Evolutionary conservation across 2,329 filamentous ascomycete genomes (phyloP).

Genomic region (Hypoxylon sp.): DNA sequence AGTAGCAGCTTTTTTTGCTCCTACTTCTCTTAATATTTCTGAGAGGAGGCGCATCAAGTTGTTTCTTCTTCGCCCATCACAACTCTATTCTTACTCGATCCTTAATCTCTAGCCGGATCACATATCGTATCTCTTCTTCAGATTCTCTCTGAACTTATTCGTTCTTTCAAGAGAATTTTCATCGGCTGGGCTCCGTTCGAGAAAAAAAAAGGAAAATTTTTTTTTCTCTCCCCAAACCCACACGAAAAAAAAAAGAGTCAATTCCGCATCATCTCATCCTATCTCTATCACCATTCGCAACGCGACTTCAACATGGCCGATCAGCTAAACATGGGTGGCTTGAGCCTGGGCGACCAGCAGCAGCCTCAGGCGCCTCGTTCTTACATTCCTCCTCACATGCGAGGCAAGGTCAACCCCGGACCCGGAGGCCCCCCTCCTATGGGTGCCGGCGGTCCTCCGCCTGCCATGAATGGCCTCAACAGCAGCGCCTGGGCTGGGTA

Average conservation of each 20-base stretch:
- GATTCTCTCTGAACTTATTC: slow-evolving; percentile 41
- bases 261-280: slow-evolving; percentile 17
- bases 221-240: slow-evolving; percentile 25
- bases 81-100: slow-evolving; percentile 15
- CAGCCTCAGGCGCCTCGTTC: slow-evolving; percentile 63
- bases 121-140: slow-evolving; percentile 31
- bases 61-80: slow-evolving; percentile 15
- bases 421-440: slow-evolving; percentile 39
- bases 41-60: slow-evolving; percentile 27
- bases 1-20: slow-evolving; percentile 17
- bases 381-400: slow-evolving; percentile 88
- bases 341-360: slow-evolving; percentile 66
- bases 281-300: slow-evolving; percentile 16
- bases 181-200: slow-evolving; percentile 42
- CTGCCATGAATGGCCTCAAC: slow-evolving; percentile 61
- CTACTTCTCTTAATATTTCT: slow-evolving; percentile 22
- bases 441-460: slow-evolving; percentile 46
- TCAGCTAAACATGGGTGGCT: slow-evolving; percentile 81
- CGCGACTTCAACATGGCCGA: slow-evolving; percentile 72
- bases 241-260: slow-evolving; percentile 12
- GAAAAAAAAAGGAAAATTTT: slow-evolving; percentile 32
- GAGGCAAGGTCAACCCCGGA: slow-evolving; percentile 59
- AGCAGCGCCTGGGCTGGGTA: slow-evolving; percentile 71
- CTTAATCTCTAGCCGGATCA: slow-evolving; percentile 24
- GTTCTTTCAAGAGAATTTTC: slow-evolving; percentile 43